phyloP scores from a whole-genome alignment of 257 asterid genomes.

The Hygrophila difformis region DNA sequence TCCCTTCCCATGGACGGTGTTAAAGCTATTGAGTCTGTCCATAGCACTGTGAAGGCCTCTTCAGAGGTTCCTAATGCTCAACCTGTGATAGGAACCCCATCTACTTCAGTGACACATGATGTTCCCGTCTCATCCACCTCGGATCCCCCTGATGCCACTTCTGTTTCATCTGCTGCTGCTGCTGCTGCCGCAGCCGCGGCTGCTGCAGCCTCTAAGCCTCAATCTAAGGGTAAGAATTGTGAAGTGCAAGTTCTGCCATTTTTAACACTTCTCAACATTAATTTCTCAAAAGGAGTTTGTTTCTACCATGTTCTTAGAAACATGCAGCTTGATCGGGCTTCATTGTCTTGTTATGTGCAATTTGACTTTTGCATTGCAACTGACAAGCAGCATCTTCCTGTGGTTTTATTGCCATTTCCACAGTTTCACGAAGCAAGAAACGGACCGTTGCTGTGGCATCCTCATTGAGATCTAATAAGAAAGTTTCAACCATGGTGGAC shows the following conservation, averaged over 20 bases:
- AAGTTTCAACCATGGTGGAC: constrained; percentile 93
- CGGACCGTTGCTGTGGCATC: constrained; percentile 58
- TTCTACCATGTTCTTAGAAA: constrained; percentile 7
- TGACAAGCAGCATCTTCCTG: constrained; percentile 12
- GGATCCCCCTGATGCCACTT: constrained; percentile 23
- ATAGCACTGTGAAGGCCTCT: constrained; percentile 15
- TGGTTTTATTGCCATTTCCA: neutral
- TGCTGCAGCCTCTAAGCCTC: constrained; percentile 46
- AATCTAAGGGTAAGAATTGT: constrained; percentile 50
- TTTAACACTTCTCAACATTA: no score
- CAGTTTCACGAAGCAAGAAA: constrained; percentile 73
- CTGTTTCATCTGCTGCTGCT: constrained; percentile 16
- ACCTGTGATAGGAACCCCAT: constrained; percentile 22
- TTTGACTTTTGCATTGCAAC: neutral
- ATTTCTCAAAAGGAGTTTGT: no score
- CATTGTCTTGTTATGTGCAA: neutral
- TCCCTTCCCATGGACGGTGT: constrained; percentile 21
- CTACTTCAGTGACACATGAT: constrained; percentile 19
- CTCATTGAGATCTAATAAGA: constrained; percentile 79
- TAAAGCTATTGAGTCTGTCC: constrained; percentile 19
- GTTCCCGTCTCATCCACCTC: constrained; percentile 34
- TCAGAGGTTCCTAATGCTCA: constrained; percentile 26
- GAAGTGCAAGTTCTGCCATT: neutral
- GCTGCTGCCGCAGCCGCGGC: constrained; percentile 24
- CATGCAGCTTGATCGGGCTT: neutral